These are phyloP conservation scores for Flaveria bidentis DNA, from an alignment of 129 eudicot species.

Conservation along the genomic window DNA sequence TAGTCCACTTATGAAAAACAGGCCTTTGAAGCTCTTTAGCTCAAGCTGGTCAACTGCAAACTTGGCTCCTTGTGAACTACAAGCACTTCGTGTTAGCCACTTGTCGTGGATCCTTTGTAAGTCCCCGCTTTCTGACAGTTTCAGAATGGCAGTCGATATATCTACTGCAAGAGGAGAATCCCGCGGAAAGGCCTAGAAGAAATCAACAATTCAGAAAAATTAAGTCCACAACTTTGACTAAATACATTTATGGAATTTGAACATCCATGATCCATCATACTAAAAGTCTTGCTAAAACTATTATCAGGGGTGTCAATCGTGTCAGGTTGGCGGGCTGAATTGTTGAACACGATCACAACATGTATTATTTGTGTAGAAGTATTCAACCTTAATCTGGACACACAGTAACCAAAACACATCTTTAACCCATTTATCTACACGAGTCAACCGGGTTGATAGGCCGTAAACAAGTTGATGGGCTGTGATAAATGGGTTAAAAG, in stretches of 20 bases:
- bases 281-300: neutral
- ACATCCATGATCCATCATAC: neutral
- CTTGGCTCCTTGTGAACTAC: slow-evolving; percentile 60
- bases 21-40: slow-evolving; percentile 73
- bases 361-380: too few relatives aligned
- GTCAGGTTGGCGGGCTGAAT: neutral
- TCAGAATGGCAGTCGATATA: slow-evolving; percentile 75
- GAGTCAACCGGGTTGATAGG: neutral
- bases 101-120: slow-evolving; percentile 88
- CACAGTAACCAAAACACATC: neutral
- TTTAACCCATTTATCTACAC: neutral
- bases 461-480: neutral
- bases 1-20: slow-evolving; percentile 54
- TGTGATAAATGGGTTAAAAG: neutral
- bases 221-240: slow-evolving; percentile 12
- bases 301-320: neutral
- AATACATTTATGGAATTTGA: neutral
- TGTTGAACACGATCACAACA: neutral
- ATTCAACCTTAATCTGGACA: neutral
- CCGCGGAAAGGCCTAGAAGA: slow-evolving; percentile 64
- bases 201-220: neutral
- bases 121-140: slow-evolving; percentile 68
- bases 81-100: slow-evolving; percentile 69
- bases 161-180: slow-evolving; percentile 82
- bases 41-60: slow-evolving; percentile 56